Base-by-base conservation (phyloP, 345 rosid genomes). In the Rhizophora mangle region DNA sequence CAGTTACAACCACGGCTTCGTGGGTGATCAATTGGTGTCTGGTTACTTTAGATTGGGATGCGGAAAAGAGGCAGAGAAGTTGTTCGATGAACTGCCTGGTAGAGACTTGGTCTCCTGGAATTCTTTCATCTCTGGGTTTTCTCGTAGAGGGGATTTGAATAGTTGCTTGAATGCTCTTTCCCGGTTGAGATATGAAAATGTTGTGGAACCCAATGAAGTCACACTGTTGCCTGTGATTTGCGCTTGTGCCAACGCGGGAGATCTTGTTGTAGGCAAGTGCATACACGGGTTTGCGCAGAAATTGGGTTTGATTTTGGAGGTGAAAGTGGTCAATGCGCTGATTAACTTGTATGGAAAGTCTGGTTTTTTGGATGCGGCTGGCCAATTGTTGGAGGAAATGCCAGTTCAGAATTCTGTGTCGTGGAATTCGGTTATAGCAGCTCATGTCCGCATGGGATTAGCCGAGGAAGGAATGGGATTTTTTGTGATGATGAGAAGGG, bases 61-160 rank as follows among this genome's bases (percentile, higher is more conserved):
- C 26, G 65, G 65, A 11, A 73, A 80, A 13, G 81, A 77, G 29
- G 90, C 87, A 15, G 65, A 64, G 71, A 72, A 81, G 29, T 27
- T 82, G 84, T 88, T 90, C 79, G 89, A 82, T 71, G 88, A 90
- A 89, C 81, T 89, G 81, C 83, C 93, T 58, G 67, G 71, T 0
- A 85, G 74, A 68, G 95, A 91, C 74, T 58, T 83, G 55, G 71
- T 80, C 46, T 89, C 93, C 22, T 89, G 95, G 89, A 91, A 91
- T 78, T 89, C 89, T 34, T 74, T 89, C 24, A 80, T 87, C 39
- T 82, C 88, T 2, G 84, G 85, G 54, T 81, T 76, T 74, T 82
- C 85, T 13, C 75, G 74, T 47, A 76, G 30, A 60, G 84, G 89
- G 65, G 72, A 64, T 70, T 55, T 82, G 46, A 32, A 19, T 8